Conservation (phyloP, 2,329 filamentous ascomycete genomes). For the Metarhizium rileyi region DNA sequence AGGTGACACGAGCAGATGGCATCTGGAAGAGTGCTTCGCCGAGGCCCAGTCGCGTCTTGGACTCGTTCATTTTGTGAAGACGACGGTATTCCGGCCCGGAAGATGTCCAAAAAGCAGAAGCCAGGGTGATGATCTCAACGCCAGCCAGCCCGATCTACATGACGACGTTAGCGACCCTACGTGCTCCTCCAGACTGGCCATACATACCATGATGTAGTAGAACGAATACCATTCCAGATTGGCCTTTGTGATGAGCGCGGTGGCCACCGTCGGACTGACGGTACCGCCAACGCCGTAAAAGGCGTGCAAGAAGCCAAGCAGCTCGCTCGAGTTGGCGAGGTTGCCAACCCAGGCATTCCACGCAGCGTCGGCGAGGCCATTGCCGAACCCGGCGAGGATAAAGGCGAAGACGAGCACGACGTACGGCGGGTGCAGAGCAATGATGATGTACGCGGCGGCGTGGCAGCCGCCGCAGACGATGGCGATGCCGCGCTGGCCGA, state of each 20-base stretch:
- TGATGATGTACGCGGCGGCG: slow-evolving; percentile 48
- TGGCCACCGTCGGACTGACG: slow-evolving; percentile 60
- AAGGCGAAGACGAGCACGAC: slow-evolving; percentile 53
- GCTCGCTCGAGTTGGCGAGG: slow-evolving; percentile 58
- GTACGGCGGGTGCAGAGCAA: slow-evolving; percentile 54
- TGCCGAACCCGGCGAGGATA: slow-evolving; percentile 56
- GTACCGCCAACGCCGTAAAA: slow-evolving; percentile 60
- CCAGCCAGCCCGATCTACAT: slow-evolving; percentile 45
- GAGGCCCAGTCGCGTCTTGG: slow-evolving; percentile 8
- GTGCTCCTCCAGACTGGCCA: background rate
- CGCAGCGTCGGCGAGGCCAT: slow-evolving; percentile 47
- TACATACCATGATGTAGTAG: slow-evolving; percentile 63
- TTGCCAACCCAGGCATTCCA: slow-evolving; percentile 46
- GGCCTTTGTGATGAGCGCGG: slow-evolving; percentile 56
- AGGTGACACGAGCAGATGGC: slow-evolving; percentile 45
- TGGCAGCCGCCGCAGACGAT: slow-evolving; percentile 52
- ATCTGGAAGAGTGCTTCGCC: slow-evolving; percentile 28
- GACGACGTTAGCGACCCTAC: background rate
- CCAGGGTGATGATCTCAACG: slow-evolving; percentile 40
- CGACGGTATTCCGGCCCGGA: slow-evolving; percentile 11
- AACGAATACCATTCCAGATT: slow-evolving; percentile 57
- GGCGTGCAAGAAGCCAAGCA: slow-evolving; percentile 56
- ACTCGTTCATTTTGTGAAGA: slow-evolving; percentile 8
- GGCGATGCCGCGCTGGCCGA: slow-evolving; percentile 59
- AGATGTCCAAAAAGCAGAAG: slow-evolving; percentile 49